Percentiles rank a stretch among this genome's conserved stretches.
phyloP scores from a whole-genome alignment of 2,329 filamentous ascomycete species.

The Daldinia eschscholtzii region DNA sequence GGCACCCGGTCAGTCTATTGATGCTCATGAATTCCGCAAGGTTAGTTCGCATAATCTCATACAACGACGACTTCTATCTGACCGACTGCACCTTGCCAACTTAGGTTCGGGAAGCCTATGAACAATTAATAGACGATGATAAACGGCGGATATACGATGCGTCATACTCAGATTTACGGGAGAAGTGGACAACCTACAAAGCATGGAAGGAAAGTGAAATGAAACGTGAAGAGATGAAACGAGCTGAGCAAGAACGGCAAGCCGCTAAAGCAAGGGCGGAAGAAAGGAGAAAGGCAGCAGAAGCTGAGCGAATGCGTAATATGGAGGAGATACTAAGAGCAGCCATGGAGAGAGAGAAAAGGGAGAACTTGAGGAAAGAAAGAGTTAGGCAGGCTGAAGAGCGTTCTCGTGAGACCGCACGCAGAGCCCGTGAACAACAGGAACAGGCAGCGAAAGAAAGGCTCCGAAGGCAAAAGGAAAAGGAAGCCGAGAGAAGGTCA shows the following conservation, averaged over 20 bases:
- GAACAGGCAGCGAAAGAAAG: conserved; percentile 23
- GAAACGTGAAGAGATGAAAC: conserved; percentile 8
- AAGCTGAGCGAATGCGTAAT: conserved; percentile 1
- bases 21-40: conserved; percentile 35
- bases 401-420: conserved; percentile 23
- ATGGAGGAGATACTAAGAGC: conserved; percentile 9
- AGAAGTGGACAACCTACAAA: conserved; percentile 18
- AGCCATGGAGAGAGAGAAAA: conserved; percentile 19
- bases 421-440: conserved; percentile 23
- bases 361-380: conserved; percentile 20
- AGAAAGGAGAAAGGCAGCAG: conserved; percentile 2
- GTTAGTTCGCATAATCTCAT: conserved; percentile 8
- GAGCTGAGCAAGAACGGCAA: conserved; percentile 13
- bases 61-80: background rate
- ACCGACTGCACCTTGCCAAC: background rate
- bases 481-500: conserved; percentile 30
- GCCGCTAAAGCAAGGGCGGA: background rate
- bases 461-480: conserved; percentile 13
- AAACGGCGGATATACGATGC: conserved; percentile 18
- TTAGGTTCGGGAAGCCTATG: conserved; percentile 32
- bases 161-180: conserved; percentile 16
- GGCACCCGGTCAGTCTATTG: conserved; percentile 27
- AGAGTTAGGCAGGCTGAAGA: conserved; percentile 22
- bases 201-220: background rate
- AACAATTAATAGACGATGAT: conserved; percentile 14